Base-by-base conservation (phyloP, 805 yeast genomes). In the Candida taoyuanica region DNA sequence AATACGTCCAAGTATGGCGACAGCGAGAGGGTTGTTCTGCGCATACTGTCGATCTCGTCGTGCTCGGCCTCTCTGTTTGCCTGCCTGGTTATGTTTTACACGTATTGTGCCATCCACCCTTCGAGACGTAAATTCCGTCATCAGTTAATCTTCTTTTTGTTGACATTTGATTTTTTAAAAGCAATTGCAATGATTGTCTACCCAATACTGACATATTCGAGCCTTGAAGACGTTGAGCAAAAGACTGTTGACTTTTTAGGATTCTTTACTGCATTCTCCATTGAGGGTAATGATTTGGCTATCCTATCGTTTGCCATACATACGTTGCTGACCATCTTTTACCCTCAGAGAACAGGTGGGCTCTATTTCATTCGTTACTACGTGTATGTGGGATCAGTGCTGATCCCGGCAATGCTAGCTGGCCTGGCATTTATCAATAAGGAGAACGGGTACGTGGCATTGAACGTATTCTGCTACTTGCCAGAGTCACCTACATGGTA, bases 241-340 rank as follows among this genome's bases (percentile, higher is more conserved):
- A 42, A 37, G 14, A 43, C 49, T 0, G 34, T 44, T 9, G 34
- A 55, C 24, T 53, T 49, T 27, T 31, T 55, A 2, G 96, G 95
- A 2, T 87, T 84, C 67, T 78, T 85, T 59, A 83, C 95, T 1
- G 85, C 89, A 3, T 69, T 79, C 28, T 71, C 86, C 17, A 81
- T 84, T 12, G 94, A 85, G 59, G 95, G 95, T 16, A 87, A 89
- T 2, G 97, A 88, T 60, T 55, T 86, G 25, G 88, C 93, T 14
- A 88, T 87, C 36, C 64, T 86, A 23, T 71, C 81, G 25, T 83
- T 88, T 62, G 95, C 96, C 2, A 61, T 87, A 13, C 96, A 88
- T 60, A 82, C 91, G 8, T 85, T 78, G 19, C 55, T 87, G 30
- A 63, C 86, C 21, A 81, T 88, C 5, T 84, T 85, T 58, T 65